phyloP scores from a whole-genome alignment of 495 filamentous ascomycete genomes.

The Chlorociboria aeruginascens region DNA sequence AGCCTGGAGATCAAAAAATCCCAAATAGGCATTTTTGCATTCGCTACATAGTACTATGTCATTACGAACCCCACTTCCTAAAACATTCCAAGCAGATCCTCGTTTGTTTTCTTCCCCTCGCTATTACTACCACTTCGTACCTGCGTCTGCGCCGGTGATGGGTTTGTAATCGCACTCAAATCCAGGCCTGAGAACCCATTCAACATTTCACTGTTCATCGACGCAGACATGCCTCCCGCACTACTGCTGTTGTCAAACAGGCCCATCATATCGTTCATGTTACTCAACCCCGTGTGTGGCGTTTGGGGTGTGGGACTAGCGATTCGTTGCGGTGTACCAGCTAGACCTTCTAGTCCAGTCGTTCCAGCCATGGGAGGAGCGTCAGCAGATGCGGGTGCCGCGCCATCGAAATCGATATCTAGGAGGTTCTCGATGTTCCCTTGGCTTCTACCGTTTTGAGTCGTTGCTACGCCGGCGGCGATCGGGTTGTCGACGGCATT shows the following conservation, averaged over 20 bases:
- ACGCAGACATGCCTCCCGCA: not conserved
- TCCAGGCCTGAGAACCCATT: slow-evolving; percentile 75
- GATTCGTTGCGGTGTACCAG: slow-evolving; percentile 70
- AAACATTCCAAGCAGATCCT: slow-evolving; percentile 86
- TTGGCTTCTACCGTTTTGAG: slow-evolving; percentile 45
- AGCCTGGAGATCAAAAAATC: not conserved
- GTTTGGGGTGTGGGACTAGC: slow-evolving; percentile 45
- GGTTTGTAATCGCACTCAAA: slow-evolving; percentile 43
- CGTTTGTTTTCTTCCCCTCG: slow-evolving; percentile 52
- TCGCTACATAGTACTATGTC: slow-evolving; percentile 4
- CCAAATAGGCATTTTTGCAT: not conserved
- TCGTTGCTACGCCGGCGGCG: slow-evolving; percentile 67
- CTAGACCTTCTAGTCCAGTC: slow-evolving; percentile 60
- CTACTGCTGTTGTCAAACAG: slow-evolving; percentile 46
- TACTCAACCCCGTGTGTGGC: slow-evolving; percentile 35
- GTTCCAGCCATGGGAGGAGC: slow-evolving; percentile 44
- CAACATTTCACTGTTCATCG: slow-evolving; percentile 51
- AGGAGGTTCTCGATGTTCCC: slow-evolving; percentile 88
- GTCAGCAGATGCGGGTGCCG: slow-evolving; percentile 78
- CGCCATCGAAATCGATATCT: slow-evolving; percentile 96
- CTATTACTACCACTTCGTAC: slow-evolving; percentile 16
- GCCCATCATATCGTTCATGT: slow-evolving; percentile 84
- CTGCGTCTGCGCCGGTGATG: slow-evolving; percentile 41
- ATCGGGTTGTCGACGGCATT: slow-evolving; percentile 90
- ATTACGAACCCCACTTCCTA: slow-evolving; percentile 26